Base-by-base conservation (phyloP, 495 filamentous ascomycete genomes). In the Penicillium canescens region DNA sequence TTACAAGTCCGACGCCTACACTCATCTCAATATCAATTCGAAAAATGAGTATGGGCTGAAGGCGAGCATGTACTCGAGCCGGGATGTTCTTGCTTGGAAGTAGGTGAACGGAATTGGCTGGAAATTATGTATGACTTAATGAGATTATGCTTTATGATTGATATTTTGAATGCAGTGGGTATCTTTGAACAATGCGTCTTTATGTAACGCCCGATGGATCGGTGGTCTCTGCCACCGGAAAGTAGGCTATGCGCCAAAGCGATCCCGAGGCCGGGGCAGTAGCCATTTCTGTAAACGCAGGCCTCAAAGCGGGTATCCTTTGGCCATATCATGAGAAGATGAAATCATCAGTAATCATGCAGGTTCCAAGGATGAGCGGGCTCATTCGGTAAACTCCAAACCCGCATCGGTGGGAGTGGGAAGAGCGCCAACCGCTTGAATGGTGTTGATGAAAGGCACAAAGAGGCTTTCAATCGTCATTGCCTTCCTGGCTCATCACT, bases 1-100 rank as follows among this genome's bases (percentile, higher is more conserved):
- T 55, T 96, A 95, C 67, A 94, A 95, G 63, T 80, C 76, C 76
- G 91, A 95, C 77, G 88, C 84, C 1, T 92, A 82, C 57, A 93
- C 91, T 1, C 72, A 86, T 59, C 71, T 95, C 24, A 82, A 82
- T 9, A 83, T 95, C 33, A 78, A 76, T 35, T 72, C 74, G 2
- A 76, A 78, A 9, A 96, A 94, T 68, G 67, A 79, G 7, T 93
- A 83, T 73, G 80, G 80, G 28, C 72, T 95, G 41, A 80, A 78
- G 62, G 83, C 87, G 35, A 79, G 75, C 53, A 53, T 77, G 66
- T 80, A 65, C 48, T 73, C 69, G 8, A 78, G 71, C 56, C 61
- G 52, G 45, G 78, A 81, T 50, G 37, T 80, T 10, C 57, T 78
- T 51, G 38, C 41, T 24, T 58, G 62, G 21, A 68, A 66, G 54